These are phyloP conservation scores for Alternaria triticimaculans DNA, from an alignment of 2,329 filamentous ascomycete species.

Conservation along the genomic window DNA sequence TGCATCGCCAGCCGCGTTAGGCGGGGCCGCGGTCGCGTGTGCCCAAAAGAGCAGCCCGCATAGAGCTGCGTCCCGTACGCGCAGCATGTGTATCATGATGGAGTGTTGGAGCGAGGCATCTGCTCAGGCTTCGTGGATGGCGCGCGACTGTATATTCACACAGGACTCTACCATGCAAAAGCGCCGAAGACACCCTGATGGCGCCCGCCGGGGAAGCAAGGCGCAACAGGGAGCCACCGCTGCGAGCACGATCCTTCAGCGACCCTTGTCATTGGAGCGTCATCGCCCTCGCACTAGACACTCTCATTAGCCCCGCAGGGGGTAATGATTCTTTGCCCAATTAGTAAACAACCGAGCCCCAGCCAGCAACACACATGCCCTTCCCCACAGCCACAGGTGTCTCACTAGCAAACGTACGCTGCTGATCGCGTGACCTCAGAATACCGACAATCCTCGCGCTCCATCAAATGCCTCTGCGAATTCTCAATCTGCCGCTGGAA, in stretches of 20 bases:
- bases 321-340: too few species aligned
- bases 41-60: conserved; percentile 37
- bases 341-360: too few species aligned
- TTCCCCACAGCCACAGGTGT: conserved; percentile 1
- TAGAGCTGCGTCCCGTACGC: conserved; percentile 31
- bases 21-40: conserved; percentile 37
- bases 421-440: not conserved
- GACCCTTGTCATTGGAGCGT: conserved; percentile 34
- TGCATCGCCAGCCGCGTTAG: conserved; percentile 22
- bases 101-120: not conserved
- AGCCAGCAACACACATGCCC: conserved; percentile 4
- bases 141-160: conserved; percentile 21
- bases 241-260: conserved; percentile 27
- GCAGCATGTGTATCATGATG: conserved; percentile 27
- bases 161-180: conserved; percentile 1
- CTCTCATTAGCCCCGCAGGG: too few species aligned
- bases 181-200: conserved; percentile 31
- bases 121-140: conserved; percentile 5
- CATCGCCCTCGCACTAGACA: conserved; percentile 13
- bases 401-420: not conserved
- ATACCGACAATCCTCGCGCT: not conserved
- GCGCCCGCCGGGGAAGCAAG: conserved; percentile 11
- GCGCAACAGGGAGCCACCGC: conserved; percentile 19
- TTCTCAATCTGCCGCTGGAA: not conserved
- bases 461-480: not conserved